Conservation (phyloP, 768 basidiomycete species). For the Suillus luteus region DNA sequence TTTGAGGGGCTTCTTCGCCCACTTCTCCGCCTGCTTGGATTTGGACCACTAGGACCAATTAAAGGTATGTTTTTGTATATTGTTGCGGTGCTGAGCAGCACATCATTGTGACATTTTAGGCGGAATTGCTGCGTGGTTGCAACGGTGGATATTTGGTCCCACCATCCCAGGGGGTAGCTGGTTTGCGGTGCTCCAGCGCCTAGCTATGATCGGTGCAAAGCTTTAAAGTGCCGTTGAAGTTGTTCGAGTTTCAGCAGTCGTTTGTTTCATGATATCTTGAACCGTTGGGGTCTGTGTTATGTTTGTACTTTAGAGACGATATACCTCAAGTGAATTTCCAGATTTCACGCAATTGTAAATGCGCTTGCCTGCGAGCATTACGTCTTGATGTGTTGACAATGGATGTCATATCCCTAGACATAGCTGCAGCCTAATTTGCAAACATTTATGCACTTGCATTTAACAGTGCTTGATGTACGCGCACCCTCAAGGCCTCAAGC, state of each 20-base stretch:
- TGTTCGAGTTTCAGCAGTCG: neutral
- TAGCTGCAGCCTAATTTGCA: no score
- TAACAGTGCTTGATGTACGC: no score
- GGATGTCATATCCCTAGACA: no score
- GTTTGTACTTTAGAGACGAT: neutral
- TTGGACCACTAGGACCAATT: constrained; percentile 34
- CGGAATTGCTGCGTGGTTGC: neutral
- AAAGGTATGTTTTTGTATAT: constrained; percentile 28
- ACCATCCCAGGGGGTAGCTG: neutral
- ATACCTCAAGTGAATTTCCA: neutral
- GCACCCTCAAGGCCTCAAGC: no score
- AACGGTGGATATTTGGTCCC: neutral
- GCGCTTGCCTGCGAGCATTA: neutral
- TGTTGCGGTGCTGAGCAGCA: neutral
- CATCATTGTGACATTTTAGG: neutral
- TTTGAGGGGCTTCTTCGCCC: constrained; percentile 35
- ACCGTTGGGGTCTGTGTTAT: neutral
- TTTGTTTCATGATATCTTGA: neutral
- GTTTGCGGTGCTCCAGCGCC: constrained; percentile 1
- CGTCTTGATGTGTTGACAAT: neutral
- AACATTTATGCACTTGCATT: no score
- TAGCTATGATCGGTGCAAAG: neutral
- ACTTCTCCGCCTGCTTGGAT: constrained; percentile 38
- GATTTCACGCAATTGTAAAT: neutral
- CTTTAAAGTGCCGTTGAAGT: neutral